Base-by-base conservation (phyloP, 441 rosid genomes). In the Syzygium syzygioides region DNA sequence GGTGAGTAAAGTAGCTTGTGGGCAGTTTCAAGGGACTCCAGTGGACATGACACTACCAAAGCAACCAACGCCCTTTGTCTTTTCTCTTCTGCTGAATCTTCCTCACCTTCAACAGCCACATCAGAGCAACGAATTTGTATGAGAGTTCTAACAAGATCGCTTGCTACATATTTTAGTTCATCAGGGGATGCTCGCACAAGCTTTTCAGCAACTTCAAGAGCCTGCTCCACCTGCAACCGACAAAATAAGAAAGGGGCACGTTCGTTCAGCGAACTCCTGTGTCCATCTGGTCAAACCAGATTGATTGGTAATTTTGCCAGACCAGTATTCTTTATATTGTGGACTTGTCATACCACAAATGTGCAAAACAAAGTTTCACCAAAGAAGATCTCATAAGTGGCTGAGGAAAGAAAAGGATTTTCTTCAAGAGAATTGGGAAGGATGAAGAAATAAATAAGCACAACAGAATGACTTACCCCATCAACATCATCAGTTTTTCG, bases 121-220 rank as follows among this genome's bases (percentile, higher is more conserved):
- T 98, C 95, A 90, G 96, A 95, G 94, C 99, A 98, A 88, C 97
- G 99, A 92, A 98, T 96, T 91, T 95, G 99, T 62, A 97, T 91
- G 66, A 98, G 97, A 91, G 92, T 93, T 91, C 97, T 95, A 88
- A 91, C 92, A 91, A 98, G 98, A 89, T 98, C 99, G 88, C 97
- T 93, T 68, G 99, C 98, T 89, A 97, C 62, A 86, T 95, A 97
- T 52, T 91, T 92, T 89, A 98, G 95, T 91, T 98, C 99, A 93
- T 96, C 99, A 71, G 99, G 99, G 83, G 99, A 94, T 90, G 99
- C 98, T 91, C 98, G 95, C 84, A 98, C 95, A 93, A 98, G 99
- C 89, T 94, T 94, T 92, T 98, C 99, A 86, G 95, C 96, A 89
- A 92, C 96, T 92, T 92, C 94, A 90, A 98, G 94, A 88, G 99